Evolutionary conservation across 345 rosid genomes (phyloP), one percentile per base, ranked within the genome.

Genomic region (Iberis pinnata): DNA sequence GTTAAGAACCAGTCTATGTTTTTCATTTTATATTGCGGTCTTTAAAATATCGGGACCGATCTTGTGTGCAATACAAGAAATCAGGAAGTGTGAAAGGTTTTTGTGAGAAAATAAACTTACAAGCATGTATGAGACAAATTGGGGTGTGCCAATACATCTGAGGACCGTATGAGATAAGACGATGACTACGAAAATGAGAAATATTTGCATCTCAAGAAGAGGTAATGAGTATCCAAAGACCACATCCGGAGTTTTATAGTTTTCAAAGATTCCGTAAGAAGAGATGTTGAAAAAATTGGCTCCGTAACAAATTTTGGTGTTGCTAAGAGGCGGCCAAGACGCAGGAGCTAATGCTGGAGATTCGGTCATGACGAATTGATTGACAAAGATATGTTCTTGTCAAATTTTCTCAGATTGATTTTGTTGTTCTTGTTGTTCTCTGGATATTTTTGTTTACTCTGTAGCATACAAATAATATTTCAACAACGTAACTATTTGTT

Each of bases 171-270:
- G 50, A 37, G 13, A 41, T 2, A 52, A 49, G 27, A 43, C 49
- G 13, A 62, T 8, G n/a, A 17, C 12, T n/a, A 62, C 9, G 25
- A 62, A 69, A 22, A 62, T 43, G 49, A 56, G 53, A 29, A 62
- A 2, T 12, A 62, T 27, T 36, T 61, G 68, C 22, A 62, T 16
- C 43, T 69, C 68, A 19, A 69, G 63, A 45, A 69, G 68, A 43
- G 73, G 68, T 43, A 68, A 50, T 49, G 73, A 44, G 53, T 68
- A 51, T 27, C 50, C 43, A 36, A 67, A 58, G 9, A 67, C 40
- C 18, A 53, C 20, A 45, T 38, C 13, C 3, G 60, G 43, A 51
- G 37, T 13, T 52, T 31, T 13, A 35, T 36, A 15, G 7, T 25
- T 11, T 19, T 52, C 71, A 22, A 52, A 12, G 43, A 67, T 44